phyloP scores from a whole-genome alignment of 768 basidiomycete species.

The Mycena latifolia region DNA sequence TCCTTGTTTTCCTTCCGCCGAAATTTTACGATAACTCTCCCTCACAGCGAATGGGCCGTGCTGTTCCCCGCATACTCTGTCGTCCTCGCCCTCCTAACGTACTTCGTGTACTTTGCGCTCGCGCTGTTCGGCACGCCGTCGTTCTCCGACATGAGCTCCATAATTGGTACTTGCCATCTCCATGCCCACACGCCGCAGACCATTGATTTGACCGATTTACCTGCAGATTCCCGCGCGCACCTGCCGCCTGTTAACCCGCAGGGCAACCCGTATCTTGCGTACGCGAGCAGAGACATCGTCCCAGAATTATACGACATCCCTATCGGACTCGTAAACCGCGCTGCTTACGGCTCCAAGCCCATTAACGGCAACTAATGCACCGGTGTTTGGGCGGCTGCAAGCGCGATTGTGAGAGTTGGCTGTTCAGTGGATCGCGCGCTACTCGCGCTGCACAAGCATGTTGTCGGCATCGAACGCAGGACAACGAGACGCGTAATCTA shows the following conservation, averaged over 20 bases:
- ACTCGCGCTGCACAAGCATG: no score
- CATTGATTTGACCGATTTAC: constrained; percentile 4
- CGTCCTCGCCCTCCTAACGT: constrained; percentile 78
- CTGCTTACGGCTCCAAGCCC: constrained; percentile 60
- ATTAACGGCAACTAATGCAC: no score
- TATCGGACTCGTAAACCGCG: constrained; percentile 82
- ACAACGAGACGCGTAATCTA: no score
- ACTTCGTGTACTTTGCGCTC: constrained; percentile 81
- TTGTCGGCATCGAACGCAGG: no score
- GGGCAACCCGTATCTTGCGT: constrained; percentile 63
- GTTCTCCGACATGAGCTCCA: constrained; percentile 74
- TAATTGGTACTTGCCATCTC: constrained; percentile 65
- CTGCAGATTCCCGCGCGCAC: constrained; percentile 68
- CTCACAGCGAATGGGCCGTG: constrained; percentile 85
- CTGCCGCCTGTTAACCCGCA: constrained; percentile 53
- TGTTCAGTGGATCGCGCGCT: no score
- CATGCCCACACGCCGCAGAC: constrained; percentile 6
- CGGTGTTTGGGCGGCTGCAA: no score
- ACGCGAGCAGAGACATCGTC: constrained; percentile 59
- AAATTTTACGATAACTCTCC: constrained; percentile 8
- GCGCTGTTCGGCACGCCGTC: constrained; percentile 79
- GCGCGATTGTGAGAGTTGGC: no score
- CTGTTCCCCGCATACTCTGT: constrained; percentile 85
- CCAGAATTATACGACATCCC: constrained; percentile 88
- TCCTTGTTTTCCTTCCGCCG: constrained; percentile 3